Evolutionary conservation across 306 rosid species (phyloP), one percentile per base, ranked within the genome.

Genomic region (Vigna hirtella): DNA sequence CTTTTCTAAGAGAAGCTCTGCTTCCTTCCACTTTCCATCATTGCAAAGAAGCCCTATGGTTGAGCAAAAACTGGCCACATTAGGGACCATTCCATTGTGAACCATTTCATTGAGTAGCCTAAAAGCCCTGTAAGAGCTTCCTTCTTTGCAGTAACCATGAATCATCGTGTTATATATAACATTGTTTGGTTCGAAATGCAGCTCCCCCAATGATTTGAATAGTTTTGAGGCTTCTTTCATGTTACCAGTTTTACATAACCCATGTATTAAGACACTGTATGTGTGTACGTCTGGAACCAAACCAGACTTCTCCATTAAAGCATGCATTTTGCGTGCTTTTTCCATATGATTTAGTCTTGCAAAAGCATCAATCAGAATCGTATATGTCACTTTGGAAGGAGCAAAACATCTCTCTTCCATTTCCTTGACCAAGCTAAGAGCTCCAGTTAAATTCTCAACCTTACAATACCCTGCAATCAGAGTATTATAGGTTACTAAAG

Each of bases 131-230:
- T 85, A 91, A 56, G 90, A 88, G 84, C 81, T 94, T 48, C 86
- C 92, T 82, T 91, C 93, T 70, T 78, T 90, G 83, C 96, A 94
- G 82, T 87, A 94, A 45, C 97, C 97, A 81, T 82, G 86, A 66
- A 94, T 83, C 85, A 91, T 34, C 0, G 83, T 94, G 76, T 94
- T 76, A 66, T 84, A 91, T 85, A 91, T 85, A 56, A 90, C 91
- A 81, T 83, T 86, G 22, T 81, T 91, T 15, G 94, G 90, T 81
- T 91, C 83, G 53, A 91, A 9, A 38, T 78, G 70, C 81, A 30
- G 59, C 79, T 85, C 91, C 12, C 71, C 72, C 89, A 91, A 83
- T 28, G 88, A 82, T 62, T 85, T 86, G 50, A 86, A 84, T 63
- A 89, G 66, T 77, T 81, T 89, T 34, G 84, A 86, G 8, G 93